These are phyloP conservation scores for Raffaelea deltoideospora DNA, from an alignment of 2,329 filamentous ascomycete species.

Conservation along the genomic window DNA sequence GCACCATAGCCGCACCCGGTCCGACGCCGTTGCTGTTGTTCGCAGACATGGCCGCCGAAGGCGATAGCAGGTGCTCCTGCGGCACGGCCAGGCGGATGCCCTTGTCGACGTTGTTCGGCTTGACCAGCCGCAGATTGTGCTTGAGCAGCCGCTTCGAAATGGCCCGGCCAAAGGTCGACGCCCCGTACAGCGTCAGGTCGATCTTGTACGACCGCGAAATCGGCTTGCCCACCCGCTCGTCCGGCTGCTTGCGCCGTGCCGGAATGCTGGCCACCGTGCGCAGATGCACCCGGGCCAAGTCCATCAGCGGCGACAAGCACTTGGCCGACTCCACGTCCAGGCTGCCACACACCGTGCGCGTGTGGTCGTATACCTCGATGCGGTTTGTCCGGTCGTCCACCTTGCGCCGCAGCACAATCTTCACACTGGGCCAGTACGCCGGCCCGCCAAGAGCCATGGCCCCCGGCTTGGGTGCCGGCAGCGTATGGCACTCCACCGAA, in stretches of 20 bases:
- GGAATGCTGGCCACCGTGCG: constrained; percentile 59
- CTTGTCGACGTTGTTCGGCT: constrained; percentile 48
- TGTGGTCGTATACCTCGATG: constrained; percentile 62
- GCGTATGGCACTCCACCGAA: constrained; percentile 47
- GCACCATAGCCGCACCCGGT: background rate
- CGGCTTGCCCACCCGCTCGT: constrained; percentile 48
- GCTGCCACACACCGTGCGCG: constrained; percentile 56
- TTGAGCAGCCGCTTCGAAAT: constrained; percentile 56
- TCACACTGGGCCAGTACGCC: constrained; percentile 57
- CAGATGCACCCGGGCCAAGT: constrained; percentile 47
- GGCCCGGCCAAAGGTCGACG: constrained; percentile 44
- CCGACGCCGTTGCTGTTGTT: too few species aligned
- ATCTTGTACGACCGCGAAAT: constrained; percentile 48
- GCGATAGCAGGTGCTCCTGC: background rate
- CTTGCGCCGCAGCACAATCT: constrained; percentile 50
- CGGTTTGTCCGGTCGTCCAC: constrained; percentile 37
- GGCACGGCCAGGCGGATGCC: constrained; percentile 66
- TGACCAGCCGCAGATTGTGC: constrained; percentile 50
- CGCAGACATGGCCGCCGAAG: constrained; percentile 1
- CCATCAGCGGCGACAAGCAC: constrained; percentile 58
- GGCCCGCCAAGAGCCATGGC: constrained; percentile 41
- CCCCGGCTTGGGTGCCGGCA: constrained; percentile 55
- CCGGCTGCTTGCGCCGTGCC: constrained; percentile 42
- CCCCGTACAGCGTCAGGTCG: constrained; percentile 67
- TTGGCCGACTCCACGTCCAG: constrained; percentile 53